Base-by-base conservation (phyloP, 768 basidiomycete species). In the Boletales sp. region DNA sequence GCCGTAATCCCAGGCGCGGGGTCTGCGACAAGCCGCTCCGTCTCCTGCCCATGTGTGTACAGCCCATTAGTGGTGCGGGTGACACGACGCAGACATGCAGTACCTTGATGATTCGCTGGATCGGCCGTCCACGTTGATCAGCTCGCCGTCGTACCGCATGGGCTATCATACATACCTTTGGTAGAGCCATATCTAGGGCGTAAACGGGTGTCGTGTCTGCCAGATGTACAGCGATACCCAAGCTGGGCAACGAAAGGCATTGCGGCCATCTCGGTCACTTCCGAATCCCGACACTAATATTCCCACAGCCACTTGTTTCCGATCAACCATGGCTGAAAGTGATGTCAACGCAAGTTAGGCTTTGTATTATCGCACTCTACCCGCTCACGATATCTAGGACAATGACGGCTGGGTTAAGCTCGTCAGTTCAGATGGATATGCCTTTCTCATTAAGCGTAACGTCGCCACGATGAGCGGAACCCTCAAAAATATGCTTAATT, bases 1-100 rank as follows among this genome's bases (percentile, higher is more conserved):
- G 97, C 97, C n/a, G 90, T 82, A 51, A 99, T 98, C 45, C 97
- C 97, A 18, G 97, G 97, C 3, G 94, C 94, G 17, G 95, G 94
- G 73, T 99, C 97, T 38, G 91, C 86, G 40, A 95, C 86, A 14
- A 99, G 86, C 30, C 97, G 82, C 69, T 98, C 94, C 31, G 97
- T 99, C 80, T 98, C 97, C 95, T 98, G 60, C 24, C 39, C 40
- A 43, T 43, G 44, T 49, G 47, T 49, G 43, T 43, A 50, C 44
- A 41, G 54, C 21, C 24, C 24, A 48, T 66, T 47, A 66, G 61
- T 51, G 17, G 54, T 50, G 60, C 34, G 48, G 51, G 41, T 43
- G 30, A 35, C 51, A 55, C 61, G 57, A 62, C 50, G 37, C 42
- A 55, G 43, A 43, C 55, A 51, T 41, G 45, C 34, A 34, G 12